Percentiles rank a stretch among this genome's conserved stretches.
phyloP scores from a whole-genome alignment of 1,284 basidiomycete species.

The Melampsora larici-populina region DNA sequence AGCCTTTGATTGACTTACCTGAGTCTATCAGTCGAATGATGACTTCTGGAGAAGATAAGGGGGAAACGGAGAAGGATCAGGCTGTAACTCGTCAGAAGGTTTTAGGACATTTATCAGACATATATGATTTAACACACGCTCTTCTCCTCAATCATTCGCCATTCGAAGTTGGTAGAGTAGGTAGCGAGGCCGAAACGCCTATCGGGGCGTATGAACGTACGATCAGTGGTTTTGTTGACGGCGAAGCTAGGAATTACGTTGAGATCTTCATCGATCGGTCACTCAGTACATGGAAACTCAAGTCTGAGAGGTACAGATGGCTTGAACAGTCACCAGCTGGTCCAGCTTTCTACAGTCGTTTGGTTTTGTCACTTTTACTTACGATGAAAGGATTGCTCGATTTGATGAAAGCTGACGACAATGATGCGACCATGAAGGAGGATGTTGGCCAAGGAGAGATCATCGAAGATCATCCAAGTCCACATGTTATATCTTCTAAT shows the following conservation, averaged over 20 bases:
- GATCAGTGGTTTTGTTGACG: neutral
- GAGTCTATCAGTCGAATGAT: neutral
- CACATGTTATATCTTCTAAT: neutral
- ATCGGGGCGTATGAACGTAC: neutral
- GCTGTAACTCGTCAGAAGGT: neutral
- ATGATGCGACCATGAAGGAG: neutral
- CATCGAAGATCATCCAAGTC: neutral
- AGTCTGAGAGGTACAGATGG: conserved; percentile 28
- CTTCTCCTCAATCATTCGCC: neutral
- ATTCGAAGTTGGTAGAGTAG: neutral
- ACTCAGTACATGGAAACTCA: conserved; percentile 26
- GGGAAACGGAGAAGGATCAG: neutral
- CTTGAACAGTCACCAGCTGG: conserved; percentile 37
- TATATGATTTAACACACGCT: neutral
- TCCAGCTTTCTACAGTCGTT: conserved; percentile 32
- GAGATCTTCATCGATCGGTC: conserved; percentile 10
- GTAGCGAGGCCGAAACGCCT: neutral
- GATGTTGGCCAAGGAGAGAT: neutral
- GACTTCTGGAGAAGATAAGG: neutral
- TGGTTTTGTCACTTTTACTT: conserved; percentile 36
- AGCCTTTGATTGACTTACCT: conserved; percentile 18
- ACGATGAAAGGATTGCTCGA: conserved; percentile 17
- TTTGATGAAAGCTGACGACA: conserved; percentile 3
- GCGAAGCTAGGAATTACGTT: neutral
- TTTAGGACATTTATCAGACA: neutral